Evolutionary conservation across 768 basidiomycete species (phyloP), one percentile per base, ranked within the genome.

Genomic region (Phanerochaete sordida): DNA sequence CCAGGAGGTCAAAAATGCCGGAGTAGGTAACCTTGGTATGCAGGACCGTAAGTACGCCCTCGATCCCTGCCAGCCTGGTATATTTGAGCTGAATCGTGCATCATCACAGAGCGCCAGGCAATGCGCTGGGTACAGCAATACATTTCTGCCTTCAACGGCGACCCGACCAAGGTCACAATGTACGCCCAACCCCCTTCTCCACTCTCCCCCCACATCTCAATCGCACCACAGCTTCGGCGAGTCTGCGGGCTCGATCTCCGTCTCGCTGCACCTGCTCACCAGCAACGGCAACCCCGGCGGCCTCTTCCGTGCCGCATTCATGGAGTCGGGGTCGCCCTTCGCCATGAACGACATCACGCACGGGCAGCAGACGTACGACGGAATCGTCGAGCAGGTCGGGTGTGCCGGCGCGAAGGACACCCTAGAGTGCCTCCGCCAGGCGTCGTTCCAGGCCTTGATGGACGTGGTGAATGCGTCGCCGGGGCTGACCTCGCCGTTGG

Each of bases 1-100:
- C 19, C 66, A 75, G 45, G 78, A 79, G 58, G 73, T 79, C 0
- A 72, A 74, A 50, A 71, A 65, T 0, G 76, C 76, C 6, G 74
- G 74, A 1, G 56, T 74, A 16, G 76, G 74, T 7, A 84, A 85
- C 62, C 68, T 83, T 13, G 84, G 84, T 9, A 68, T 86, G 11
- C 74, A 71, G 49, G 84, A 86, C 68, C 79, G 79, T 78, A 47
- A 60, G 72, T 67, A n/a, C n/a, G n/a, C n/a, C n/a, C n/a, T n/a
- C n/a, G n/a, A n/a, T n/a, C n/a, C n/a, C n/a, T n/a, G n/a, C n/a
- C n/a, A n/a, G 24, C 44, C 7, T n/a, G 13, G 2, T n/a, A 24
- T n/a, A n/a, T n/a, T n/a, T n/a, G n/a, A n/a, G n/a, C n/a, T n/a
- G n/a, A n/a, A n/a, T n/a, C n/a, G n/a, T n/a, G n/a, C n/a, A n/a